A percentile compares a stretch with the other conserved stretches of the same genome.
phyloP scores from a whole-genome alignment of 768 basidiomycete genomes.

The Podaxis sp. region DNA sequence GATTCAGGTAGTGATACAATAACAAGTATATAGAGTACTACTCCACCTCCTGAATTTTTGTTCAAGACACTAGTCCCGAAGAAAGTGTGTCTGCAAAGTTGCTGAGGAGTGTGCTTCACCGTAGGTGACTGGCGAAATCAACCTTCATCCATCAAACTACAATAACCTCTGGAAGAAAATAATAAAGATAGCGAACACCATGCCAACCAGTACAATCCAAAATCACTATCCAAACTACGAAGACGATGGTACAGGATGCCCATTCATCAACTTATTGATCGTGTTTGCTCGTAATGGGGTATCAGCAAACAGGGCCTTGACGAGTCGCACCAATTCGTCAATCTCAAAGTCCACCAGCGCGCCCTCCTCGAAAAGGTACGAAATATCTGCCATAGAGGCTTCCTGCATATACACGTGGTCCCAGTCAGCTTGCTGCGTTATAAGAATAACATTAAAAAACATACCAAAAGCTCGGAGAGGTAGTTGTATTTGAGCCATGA shows the following conservation, averaged over 20 bases:
- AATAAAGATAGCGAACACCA: slow-evolving; percentile 2
- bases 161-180: neutral
- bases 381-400: slow-evolving; percentile 88
- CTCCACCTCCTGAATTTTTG: too few relatives aligned
- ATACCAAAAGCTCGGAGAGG: slow-evolving; percentile 84
- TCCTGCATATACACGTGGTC: slow-evolving; percentile 53
- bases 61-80: too few relatives aligned
- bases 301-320: slow-evolving; percentile 87
- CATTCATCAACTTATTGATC: slow-evolving; percentile 68
- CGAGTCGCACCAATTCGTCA: slow-evolving; percentile 78
- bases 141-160: too few relatives aligned
- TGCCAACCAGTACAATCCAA: neutral
- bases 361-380: slow-evolving; percentile 89
- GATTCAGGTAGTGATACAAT: too few relatives aligned
- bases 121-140: too few relatives aligned
- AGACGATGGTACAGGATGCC: slow-evolving; percentile 43
- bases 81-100: too few relatives aligned
- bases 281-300: slow-evolving; percentile 77
- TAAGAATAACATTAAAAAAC: slow-evolving; percentile 25
- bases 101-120: too few relatives aligned
- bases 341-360: slow-evolving; percentile 87
- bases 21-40: too few relatives aligned
- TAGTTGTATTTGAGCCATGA: slow-evolving; percentile 96
- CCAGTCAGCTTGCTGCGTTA: neutral
- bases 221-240: neutral